Percentiles rank a stretch among this genome's conserved stretches.
Evolutionary conservation across 805 yeast species (phyloP).

Genomic region (Candida yuanshanica): DNA sequence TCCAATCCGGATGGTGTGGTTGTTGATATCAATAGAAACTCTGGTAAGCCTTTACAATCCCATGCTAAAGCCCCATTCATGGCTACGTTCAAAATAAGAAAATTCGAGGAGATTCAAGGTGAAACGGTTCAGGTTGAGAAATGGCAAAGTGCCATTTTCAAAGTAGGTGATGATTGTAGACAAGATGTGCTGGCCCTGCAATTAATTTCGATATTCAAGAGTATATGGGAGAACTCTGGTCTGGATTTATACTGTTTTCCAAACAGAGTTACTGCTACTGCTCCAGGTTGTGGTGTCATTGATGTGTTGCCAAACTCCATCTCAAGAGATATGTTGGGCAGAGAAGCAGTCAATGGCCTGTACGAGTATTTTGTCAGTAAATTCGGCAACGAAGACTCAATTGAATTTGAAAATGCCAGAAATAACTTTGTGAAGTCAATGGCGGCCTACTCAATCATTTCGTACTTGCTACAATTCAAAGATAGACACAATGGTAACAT

Average conservation of each 20-base stretch:
- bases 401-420: constrained; percentile 86
- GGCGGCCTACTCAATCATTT: constrained; percentile 90
- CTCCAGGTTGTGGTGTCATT: constrained; percentile 98
- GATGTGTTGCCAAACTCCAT: constrained; percentile 95
- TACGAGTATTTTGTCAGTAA: constrained; percentile 88
- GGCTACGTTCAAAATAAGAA: constrained; percentile 87
- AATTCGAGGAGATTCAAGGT: constrained; percentile 41
- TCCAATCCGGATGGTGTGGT: constrained; percentile 96
- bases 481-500: constrained; percentile 98
- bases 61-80: constrained; percentile 98
- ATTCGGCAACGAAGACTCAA: constrained; percentile 90
- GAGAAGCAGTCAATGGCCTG: constrained; percentile 97
- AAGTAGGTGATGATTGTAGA: constrained; percentile 98
- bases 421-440: constrained; percentile 88
- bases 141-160: constrained; percentile 95
- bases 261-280: constrained; percentile 94
- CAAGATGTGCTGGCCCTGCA: constrained; percentile 95
- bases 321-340: constrained; percentile 96
- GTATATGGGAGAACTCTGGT: constrained; percentile 85
- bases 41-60: constrained; percentile 93
- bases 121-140: constrained; percentile 45
- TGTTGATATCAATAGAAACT: constrained; percentile 81
- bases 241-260: constrained; percentile 90
- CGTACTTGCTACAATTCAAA: constrained; percentile 87
- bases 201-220: constrained; percentile 82